Evolutionary conservation across 768 basidiomycete species (phyloP).

Genomic region (Hemileccinum rubropunctum): DNA sequence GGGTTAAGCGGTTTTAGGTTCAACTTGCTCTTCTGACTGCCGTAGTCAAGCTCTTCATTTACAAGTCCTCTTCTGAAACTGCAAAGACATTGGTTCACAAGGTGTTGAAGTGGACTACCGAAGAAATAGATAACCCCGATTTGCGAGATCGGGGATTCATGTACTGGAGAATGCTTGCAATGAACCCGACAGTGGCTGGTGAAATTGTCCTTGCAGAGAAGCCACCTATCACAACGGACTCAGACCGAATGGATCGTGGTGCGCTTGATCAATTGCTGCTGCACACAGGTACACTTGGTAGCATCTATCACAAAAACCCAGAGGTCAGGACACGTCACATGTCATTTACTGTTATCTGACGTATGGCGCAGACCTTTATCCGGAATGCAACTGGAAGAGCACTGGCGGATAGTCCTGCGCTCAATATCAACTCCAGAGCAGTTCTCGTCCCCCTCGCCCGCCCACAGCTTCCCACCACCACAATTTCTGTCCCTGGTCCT

Average conservation of each 20-base stretch:
- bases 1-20: constrained; percentile 52
- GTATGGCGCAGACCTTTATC: constrained; percentile 74
- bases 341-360: constrained; percentile 10
- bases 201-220: constrained; percentile 92
- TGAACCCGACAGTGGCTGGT: constrained; percentile 84
- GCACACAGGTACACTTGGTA: constrained; percentile 91
- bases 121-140: constrained; percentile 98
- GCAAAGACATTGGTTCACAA: constrained; percentile 91
- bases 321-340: constrained; percentile 50
- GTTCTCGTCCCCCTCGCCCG: constrained; percentile 64
- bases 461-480: constrained; percentile 41
- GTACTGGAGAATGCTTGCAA: constrained; percentile 97
- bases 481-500: constrained; percentile 57
- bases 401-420: constrained; percentile 82
- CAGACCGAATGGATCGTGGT: constrained; percentile 95
- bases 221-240: constrained; percentile 96
- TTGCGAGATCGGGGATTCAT: constrained; percentile 96
- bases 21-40: constrained; percentile 95
- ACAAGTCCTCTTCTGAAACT: constrained; percentile 78
- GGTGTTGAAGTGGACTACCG: constrained; percentile 95
- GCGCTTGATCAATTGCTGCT: constrained; percentile 92
- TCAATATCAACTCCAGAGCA: constrained; percentile 77
- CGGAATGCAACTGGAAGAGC: constrained; percentile 83
- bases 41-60: constrained; percentile 93
- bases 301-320: constrained; percentile 98